Percentiles rank a stretch among this genome's conserved stretches.
Conservation (phyloP, 1,284 basidiomycete species). For the Inonotus obliquus region DNA sequence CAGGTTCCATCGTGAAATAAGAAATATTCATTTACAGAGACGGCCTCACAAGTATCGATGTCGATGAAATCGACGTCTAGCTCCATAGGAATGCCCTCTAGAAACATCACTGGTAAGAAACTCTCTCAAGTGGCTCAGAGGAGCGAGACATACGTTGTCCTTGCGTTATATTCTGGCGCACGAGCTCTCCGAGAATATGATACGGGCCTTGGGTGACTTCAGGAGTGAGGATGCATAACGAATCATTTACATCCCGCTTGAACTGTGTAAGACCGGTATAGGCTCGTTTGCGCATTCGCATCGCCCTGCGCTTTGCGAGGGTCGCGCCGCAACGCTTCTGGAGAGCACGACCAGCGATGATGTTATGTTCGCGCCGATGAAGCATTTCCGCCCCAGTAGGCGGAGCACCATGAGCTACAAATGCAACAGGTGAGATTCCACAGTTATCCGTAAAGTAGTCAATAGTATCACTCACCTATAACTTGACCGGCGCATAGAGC, state of each 20-base stretch:
- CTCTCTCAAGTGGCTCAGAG: too few species aligned
- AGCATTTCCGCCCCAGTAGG: background rate
- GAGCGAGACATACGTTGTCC: background rate
- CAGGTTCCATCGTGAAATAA: background rate
- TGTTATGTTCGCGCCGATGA: background rate
- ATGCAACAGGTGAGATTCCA: background rate
- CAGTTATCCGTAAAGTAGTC: background rate
- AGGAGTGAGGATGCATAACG: conserved; percentile 11
- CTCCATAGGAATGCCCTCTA: conserved; percentile 11
- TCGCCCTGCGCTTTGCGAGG: conserved; percentile 1
- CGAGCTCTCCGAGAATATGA: conserved; percentile 13
- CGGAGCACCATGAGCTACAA: conserved; percentile 4
- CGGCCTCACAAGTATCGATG: conserved; percentile 5
- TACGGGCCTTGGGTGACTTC: conserved; percentile 16
- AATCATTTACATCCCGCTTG: conserved; percentile 1
- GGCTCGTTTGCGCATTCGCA: background rate
- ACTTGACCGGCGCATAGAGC: background rate
- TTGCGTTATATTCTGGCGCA: conserved; percentile 13
- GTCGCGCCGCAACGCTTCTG: conserved; percentile 5
- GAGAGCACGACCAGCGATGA: background rate
- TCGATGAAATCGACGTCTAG: conserved; percentile 13
- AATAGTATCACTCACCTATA: background rate
- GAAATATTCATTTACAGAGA: background rate
- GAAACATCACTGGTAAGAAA: background rate
- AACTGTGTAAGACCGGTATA: background rate